These are phyloP conservation scores for Casaregolazyma lundiana DNA, from an alignment of 1,139 yeast species.

Conservation along the genomic window DNA sequence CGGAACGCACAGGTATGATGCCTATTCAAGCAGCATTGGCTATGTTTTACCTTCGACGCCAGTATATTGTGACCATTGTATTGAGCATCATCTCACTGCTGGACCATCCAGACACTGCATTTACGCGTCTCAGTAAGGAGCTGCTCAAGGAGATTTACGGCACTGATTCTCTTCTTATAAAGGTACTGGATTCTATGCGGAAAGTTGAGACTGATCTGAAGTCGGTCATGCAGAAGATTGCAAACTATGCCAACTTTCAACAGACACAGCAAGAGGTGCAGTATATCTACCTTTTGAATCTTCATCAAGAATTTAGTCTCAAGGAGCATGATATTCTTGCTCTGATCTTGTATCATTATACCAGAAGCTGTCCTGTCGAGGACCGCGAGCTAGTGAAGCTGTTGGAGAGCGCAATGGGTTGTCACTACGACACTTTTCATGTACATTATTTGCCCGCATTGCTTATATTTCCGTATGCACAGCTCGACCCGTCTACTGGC, in stretches of 20 bases:
- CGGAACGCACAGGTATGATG: conserved; percentile 48
- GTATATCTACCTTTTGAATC: conserved; percentile 34
- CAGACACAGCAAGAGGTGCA: neutral
- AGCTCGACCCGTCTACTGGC: conserved; percentile 14
- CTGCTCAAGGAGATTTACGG: conserved; percentile 22
- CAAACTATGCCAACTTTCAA: neutral
- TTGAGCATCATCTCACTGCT: conserved; percentile 45
- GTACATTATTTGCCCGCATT: conserved; percentile 63
- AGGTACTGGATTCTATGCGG: conserved; percentile 50
- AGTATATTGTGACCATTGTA: conserved; percentile 64
- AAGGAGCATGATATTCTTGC: conserved; percentile 70
- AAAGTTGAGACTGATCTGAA: neutral
- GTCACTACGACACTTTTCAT: conserved; percentile 56
- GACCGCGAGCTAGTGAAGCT: conserved; percentile 41
- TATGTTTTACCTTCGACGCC: conserved; percentile 64
- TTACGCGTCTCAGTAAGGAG: conserved; percentile 12
- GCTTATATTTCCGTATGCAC: conserved; percentile 16
- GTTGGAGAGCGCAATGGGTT: conserved; percentile 39
- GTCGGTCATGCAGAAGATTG: neutral
- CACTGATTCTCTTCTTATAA: conserved; percentile 27
- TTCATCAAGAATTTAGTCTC: conserved; percentile 58
- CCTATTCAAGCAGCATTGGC: conserved; percentile 66
- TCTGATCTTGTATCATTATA: conserved; percentile 43
- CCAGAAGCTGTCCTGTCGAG: conserved; percentile 25
- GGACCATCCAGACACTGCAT: conserved; percentile 26